A percentile compares a stretch with the other conserved stretches of the same genome.
phyloP scores from a whole-genome alignment of 768 basidiomycete genomes.

The Solioccasus polychromus region DNA sequence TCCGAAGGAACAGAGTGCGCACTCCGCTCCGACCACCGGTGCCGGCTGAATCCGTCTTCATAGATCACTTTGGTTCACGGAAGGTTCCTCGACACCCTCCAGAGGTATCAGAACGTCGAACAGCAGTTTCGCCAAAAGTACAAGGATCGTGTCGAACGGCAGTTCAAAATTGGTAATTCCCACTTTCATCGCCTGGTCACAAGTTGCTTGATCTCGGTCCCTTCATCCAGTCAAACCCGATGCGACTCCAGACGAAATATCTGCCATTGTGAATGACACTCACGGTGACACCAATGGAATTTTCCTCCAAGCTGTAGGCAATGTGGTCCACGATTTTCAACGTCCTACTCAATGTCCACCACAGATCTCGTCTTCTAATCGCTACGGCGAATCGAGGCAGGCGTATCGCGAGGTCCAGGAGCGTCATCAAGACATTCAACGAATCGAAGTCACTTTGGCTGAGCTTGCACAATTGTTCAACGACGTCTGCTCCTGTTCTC shows the following conservation, averaged over 20 bases:
- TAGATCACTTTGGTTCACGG: constrained; percentile 59
- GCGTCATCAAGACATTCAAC: constrained; percentile 79
- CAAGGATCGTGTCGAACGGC: constrained; percentile 66
- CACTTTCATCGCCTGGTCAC: neutral
- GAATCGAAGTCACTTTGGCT: constrained; percentile 83
- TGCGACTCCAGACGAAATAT: constrained; percentile 78
- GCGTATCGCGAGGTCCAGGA: constrained; percentile 89
- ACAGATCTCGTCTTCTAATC: constrained; percentile 71
- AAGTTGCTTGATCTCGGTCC: neutral
- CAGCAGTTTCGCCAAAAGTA: constrained; percentile 64
- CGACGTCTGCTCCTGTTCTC: constrained; percentile 50
- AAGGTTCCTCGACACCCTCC: constrained; percentile 74
- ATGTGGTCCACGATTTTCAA: neutral
- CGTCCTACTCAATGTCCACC: neutral
- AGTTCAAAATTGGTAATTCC: constrained; percentile 69
- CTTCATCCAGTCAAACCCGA: constrained; percentile 70
- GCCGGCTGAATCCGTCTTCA: neutral
- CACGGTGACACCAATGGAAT: constrained; percentile 59
- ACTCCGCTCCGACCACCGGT: neutral
- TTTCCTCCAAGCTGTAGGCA: constrained; percentile 68
- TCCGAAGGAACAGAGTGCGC: constrained; percentile 37
- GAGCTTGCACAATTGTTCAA: constrained; percentile 86
- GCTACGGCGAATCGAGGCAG: constrained; percentile 78
- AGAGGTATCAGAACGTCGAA: constrained; percentile 75
- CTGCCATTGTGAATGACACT: constrained; percentile 63